phyloP scores from a whole-genome alignment of 192 early-diverging fungal species.

The Martensiomyces pterosporus region DNA sequence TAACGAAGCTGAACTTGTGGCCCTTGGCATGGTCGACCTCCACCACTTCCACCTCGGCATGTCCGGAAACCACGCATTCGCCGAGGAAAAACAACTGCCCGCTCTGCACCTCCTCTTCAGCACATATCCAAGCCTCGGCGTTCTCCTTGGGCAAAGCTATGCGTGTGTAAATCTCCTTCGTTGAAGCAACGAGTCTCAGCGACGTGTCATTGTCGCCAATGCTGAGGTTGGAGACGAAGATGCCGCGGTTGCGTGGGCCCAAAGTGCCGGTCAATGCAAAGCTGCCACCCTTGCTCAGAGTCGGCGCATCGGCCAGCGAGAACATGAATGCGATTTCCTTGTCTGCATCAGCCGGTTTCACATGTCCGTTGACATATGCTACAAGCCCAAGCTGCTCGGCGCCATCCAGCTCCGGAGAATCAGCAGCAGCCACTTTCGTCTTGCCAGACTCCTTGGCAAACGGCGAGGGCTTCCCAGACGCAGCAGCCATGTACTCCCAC shows the following conservation, averaged over 20 bases:
- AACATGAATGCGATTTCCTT: conserved; percentile 37
- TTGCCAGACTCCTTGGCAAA: too few relatives aligned
- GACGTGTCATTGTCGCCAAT: conserved; percentile 9
- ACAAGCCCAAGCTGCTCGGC: conserved; percentile 14
- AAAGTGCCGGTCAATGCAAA: conserved; percentile 47
- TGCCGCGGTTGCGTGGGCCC: conserved; percentile 36
- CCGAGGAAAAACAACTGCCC: conserved; percentile 44
- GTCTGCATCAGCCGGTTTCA: background rate
- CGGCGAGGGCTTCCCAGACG: too few relatives aligned
- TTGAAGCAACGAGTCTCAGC: conserved; percentile 24
- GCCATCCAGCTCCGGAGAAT: background rate
- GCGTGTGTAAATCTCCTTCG: conserved; percentile 46
- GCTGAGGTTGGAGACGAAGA: conserved; percentile 40
- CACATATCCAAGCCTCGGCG: conserved; percentile 44
- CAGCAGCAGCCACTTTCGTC: background rate
- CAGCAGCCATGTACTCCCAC: conserved; percentile 22
- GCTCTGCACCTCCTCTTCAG: conserved; percentile 33
- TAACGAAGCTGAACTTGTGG: conserved; percentile 45
- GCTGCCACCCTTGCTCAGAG: conserved; percentile 19
- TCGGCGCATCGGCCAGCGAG: conserved; percentile 36
- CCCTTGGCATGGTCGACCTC: conserved; percentile 40
- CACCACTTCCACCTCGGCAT: conserved; percentile 40
- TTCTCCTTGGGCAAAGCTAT: conserved; percentile 8
- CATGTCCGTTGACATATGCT: conserved; percentile 30
- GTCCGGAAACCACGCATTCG: conserved; percentile 34